phyloP scores from a whole-genome alignment of 345 rosid genomes.

The Viola odorata region DNA sequence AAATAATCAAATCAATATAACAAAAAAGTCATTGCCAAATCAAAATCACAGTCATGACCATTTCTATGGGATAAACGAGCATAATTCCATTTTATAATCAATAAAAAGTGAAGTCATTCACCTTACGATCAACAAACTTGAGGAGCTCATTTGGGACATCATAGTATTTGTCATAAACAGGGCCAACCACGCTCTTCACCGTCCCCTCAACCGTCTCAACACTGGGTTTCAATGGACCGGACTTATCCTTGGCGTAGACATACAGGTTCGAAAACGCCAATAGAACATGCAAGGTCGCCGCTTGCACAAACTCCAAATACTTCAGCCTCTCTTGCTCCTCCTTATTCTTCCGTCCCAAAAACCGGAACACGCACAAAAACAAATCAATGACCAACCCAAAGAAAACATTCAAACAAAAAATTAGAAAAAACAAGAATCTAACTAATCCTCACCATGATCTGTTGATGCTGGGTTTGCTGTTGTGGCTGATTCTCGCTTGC shows the following conservation, averaged over 20 bases:
- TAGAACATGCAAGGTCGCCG: slow-evolving; percentile 49
- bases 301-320: slow-evolving; percentile 79
- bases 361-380: neutral
- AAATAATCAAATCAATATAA: neutral
- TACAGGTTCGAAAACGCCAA: slow-evolving; percentile 54
- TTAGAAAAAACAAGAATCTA: neutral
- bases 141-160: slow-evolving; percentile 61
- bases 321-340: slow-evolving; percentile 52
- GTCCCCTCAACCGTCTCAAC: slow-evolving; percentile 82
- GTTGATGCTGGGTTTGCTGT: neutral
- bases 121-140: slow-evolving; percentile 79
- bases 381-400: neutral
- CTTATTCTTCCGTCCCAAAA: slow-evolving; percentile 1
- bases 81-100: neutral
- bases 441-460: slow-evolving; percentile 10
- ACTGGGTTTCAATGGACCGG: slow-evolving; percentile 76
- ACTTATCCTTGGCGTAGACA: slow-evolving; percentile 61
- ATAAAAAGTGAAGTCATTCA: slow-evolving; percentile 1
- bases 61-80: neutral
- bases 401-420: neutral
- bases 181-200: slow-evolving; percentile 70
- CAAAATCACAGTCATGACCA: neutral
- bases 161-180: slow-evolving; percentile 63
- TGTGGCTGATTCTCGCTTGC: slow-evolving; percentile 14
- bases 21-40: neutral